Conservation (phyloP, 352 stramenopile species). For the Stramenopiles sp. region DNA sequence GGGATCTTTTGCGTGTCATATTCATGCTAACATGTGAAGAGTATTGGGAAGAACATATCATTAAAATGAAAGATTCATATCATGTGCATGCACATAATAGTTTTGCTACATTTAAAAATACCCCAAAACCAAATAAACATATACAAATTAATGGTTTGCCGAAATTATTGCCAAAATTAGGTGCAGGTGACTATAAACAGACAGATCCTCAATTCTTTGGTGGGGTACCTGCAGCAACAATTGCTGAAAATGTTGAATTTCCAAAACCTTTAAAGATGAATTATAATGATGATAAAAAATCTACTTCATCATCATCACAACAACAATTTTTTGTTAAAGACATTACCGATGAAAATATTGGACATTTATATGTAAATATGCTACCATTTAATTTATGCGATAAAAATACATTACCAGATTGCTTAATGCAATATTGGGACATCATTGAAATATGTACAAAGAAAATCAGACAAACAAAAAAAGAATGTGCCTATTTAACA, state of each 20-base stretch:
- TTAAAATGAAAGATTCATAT: background rate
- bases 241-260: background rate
- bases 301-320: no score
- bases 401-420: background rate
- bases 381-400: slow-evolving; percentile 14
- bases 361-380: slow-evolving; percentile 18
- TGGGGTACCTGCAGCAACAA: background rate
- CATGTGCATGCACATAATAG: background rate
- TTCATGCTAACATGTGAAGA: background rate
- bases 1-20: slow-evolving; percentile 9
- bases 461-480: background rate
- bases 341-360: no score
- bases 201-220: slow-evolving; percentile 7
- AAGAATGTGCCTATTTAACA: slow-evolving; percentile 14
- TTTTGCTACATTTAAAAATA: no score
- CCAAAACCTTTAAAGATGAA: background rate
- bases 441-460: slow-evolving; percentile 5
- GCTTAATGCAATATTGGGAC: slow-evolving; percentile 12
- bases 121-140: background rate
- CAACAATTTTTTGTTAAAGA: no score
- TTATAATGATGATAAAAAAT: background rate
- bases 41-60: slow-evolving; percentile 11
- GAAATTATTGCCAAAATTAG: background rate
- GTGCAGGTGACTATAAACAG: background rate
- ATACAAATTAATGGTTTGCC: background rate